A percentile compares a stretch with the other conserved stretches of the same genome.
phyloP scores from a whole-genome alignment of 176 grass and related monocot species.

The Guadua angustifolia region DNA sequence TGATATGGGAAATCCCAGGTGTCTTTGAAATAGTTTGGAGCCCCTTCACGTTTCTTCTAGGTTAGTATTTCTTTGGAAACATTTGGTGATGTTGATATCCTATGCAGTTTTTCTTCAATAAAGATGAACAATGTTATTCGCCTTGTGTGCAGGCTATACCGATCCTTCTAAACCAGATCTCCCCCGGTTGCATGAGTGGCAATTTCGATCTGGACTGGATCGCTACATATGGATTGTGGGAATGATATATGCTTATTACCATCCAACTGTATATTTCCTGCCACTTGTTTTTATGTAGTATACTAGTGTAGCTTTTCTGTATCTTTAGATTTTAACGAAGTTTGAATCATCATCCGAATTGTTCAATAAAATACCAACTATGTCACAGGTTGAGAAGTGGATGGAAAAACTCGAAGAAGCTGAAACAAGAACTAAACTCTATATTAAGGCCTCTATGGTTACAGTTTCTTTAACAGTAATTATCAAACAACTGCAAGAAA shows the following conservation, averaged over 20 bases:
- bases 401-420: conserved; percentile 97
- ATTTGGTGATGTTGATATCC: conserved; percentile 32
- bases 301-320: conserved; percentile 9
- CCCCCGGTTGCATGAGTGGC: conserved; percentile 89
- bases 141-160: conserved; percentile 62
- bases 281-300: conserved; percentile 27
- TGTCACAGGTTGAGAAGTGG: conserved; percentile 87
- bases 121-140: conserved; percentile 33
- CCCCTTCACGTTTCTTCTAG: conserved; percentile 85
- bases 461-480: conserved; percentile 76
- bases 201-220: conserved; percentile 95
- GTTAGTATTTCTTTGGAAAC: conserved; percentile 45
- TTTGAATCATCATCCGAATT: conserved; percentile 21
- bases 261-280: conserved; percentile 76
- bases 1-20: conserved; percentile 91
- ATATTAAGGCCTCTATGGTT: conserved; percentile 75
- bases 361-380: conserved; percentile 8
- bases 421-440: conserved; percentile 74
- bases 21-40: conserved; percentile 91
- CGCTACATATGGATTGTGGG: conserved; percentile 98
- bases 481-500: conserved; percentile 40
- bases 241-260: conserved; percentile 99
- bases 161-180: conserved; percentile 89
- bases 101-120: not conserved
- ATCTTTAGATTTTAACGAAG: conserved; percentile 23